Conservation (phyloP, 1,139 yeast genomes). For the Magnusiomyces paraingens region DNA sequence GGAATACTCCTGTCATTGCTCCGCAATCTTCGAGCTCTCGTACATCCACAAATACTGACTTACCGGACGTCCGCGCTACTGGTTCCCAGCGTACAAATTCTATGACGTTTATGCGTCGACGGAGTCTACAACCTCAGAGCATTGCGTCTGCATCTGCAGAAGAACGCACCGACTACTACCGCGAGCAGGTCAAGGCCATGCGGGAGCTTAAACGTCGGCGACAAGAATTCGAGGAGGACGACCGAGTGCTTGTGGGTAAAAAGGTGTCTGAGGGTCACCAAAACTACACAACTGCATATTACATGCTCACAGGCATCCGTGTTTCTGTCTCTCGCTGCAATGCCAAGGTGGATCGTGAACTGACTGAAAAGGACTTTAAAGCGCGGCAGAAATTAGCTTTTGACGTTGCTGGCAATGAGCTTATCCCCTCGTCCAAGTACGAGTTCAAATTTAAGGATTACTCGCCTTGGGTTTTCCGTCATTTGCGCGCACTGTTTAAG, state of each 20-base stretch:
- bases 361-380: conserved; percentile 63
- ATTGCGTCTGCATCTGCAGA: conserved; percentile 10
- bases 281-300: conserved; percentile 89
- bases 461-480: conserved; percentile 90
- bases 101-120: conserved; percentile 13
- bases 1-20: background rate
- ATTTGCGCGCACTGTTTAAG: conserved; percentile 69
- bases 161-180: conserved; percentile 13
- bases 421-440: conserved; percentile 88
- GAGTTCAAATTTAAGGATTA: conserved; percentile 97
- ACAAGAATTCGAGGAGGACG: conserved; percentile 48
- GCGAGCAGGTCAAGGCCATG: conserved; percentile 16
- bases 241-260: conserved; percentile 66
- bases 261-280: conserved; percentile 89
- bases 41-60: too few species aligned
- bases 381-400: conserved; percentile 74
- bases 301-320: conserved; percentile 94
- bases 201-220: conserved; percentile 40
- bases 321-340: conserved; percentile 85
- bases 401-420: conserved; percentile 79
- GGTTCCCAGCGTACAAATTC: conserved; percentile 12
- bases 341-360: conserved; percentile 73
- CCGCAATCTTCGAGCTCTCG: background rate
- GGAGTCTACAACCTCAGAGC: conserved; percentile 15
- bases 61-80: background rate